Conservation (phyloP, 2,329 filamentous ascomycete genomes). For the Ceratocystis albifundus region DNA sequence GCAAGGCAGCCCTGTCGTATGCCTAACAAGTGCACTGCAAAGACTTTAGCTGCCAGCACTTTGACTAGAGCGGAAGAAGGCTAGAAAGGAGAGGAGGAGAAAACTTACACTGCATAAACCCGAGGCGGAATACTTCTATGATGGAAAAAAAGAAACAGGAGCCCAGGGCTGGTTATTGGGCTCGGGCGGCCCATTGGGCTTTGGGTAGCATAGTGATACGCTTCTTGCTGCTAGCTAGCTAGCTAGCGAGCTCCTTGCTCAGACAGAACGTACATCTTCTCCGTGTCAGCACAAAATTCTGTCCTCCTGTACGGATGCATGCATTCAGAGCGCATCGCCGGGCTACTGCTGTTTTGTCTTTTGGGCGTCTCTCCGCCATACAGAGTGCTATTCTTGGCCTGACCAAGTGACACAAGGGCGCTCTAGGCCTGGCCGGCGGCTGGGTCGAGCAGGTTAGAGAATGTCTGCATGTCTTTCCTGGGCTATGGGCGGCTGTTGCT, state of each 20-base stretch:
- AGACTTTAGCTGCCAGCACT: background rate
- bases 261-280: background rate
- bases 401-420: background rate
- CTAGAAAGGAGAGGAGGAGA: background rate
- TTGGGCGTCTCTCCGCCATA: background rate
- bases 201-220: background rate
- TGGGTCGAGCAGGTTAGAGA: background rate
- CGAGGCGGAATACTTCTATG: background rate
- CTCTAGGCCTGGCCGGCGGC: background rate
- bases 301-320: background rate
- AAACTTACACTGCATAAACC: background rate
- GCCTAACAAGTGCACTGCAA: conserved; percentile 5
- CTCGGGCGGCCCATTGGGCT: background rate
- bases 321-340: conserved; percentile 1
- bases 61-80: background rate
- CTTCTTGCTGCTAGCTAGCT: background rate
- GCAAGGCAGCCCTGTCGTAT: conserved; percentile 6
- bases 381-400: background rate
- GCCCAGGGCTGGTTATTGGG: background rate
- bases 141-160: background rate
- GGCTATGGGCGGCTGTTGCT: background rate
- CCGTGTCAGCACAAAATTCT: background rate
- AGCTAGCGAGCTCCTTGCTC: background rate
- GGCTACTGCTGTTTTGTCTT: background rate
- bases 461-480: too few relatives aligned